phyloP scores from a whole-genome alignment of 140 eudicot genomes.

The Erigeron philadelphicus region DNA sequence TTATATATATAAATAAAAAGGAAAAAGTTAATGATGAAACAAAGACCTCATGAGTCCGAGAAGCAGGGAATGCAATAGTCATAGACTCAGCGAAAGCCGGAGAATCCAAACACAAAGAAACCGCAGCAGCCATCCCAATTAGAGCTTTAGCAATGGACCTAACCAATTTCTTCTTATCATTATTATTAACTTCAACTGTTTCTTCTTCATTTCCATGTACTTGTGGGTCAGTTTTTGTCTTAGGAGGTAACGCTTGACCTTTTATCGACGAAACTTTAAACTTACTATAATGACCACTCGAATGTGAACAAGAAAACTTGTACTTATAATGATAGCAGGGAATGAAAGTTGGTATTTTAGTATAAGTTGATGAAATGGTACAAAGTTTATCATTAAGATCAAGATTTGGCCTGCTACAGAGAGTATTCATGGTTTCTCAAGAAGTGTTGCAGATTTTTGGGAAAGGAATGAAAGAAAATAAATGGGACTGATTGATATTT shows the following conservation, averaged over 20 bases:
- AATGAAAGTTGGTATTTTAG: slow-evolving; percentile 43
- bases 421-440: slow-evolving; percentile 42
- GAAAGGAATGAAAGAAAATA: background rate
- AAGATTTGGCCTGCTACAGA: slow-evolving; percentile 35
- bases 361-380: slow-evolving; percentile 32
- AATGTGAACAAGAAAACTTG: slow-evolving; percentile 29
- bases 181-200: slow-evolving; percentile 29
- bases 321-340: slow-evolving; percentile 20
- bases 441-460: background rate
- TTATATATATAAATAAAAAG: background rate
- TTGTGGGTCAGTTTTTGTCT: slow-evolving; percentile 16
- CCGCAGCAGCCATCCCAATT: slow-evolving; percentile 76
- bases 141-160: slow-evolving; percentile 48
- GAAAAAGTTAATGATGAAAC: slow-evolving; percentile 1
- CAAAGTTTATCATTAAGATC: slow-evolving; percentile 35
- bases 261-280: slow-evolving; percentile 13
- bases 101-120: slow-evolving; percentile 52
- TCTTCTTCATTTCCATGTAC: slow-evolving; percentile 1
- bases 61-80: slow-evolving; percentile 89
- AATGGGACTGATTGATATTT: background rate
- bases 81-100: slow-evolving; percentile 80
- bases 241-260: slow-evolving; percentile 16
- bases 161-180: slow-evolving; percentile 32
- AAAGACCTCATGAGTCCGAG: slow-evolving; percentile 84
- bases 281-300: slow-evolving; percentile 19